Percentiles rank a stretch among this genome's conserved stretches.
phyloP scores from a whole-genome alignment of 768 basidiomycete species.

The Hebeloma cylindrosporum region DNA sequence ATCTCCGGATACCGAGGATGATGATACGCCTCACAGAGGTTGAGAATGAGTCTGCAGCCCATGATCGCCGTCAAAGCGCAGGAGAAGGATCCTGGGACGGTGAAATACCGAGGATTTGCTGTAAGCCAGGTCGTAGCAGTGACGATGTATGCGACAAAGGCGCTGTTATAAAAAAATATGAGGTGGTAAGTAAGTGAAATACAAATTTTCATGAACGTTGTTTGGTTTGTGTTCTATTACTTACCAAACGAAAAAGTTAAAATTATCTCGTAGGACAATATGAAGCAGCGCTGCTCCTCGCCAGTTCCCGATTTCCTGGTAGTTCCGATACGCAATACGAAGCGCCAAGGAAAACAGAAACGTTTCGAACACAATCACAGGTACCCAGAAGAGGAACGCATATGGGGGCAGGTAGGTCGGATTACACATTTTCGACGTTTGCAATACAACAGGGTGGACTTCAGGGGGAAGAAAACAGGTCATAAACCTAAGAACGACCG shows the following conservation, averaged over 20 bases:
- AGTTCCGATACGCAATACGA: constrained; percentile 22
- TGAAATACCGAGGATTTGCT: constrained; percentile 22
- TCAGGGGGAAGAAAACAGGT: background rate
- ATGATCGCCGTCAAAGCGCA: constrained; percentile 26
- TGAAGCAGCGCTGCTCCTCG: constrained; percentile 20
- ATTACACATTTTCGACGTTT: constrained; percentile 11
- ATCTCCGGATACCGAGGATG: constrained; percentile 8
- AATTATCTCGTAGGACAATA: constrained; percentile 28
- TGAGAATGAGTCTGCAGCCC: constrained; percentile 31
- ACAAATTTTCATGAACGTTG: too few species aligned
- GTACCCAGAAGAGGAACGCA: constrained; percentile 28
- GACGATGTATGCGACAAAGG: constrained; percentile 23
- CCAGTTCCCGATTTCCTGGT: constrained; percentile 23
- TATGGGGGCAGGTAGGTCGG: constrained; percentile 22
- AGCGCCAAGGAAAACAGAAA: constrained; percentile 28
- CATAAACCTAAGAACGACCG: too few species aligned
- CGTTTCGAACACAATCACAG: constrained; percentile 29
- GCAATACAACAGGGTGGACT: constrained; percentile 10
- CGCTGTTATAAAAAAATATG: constrained; percentile 17
- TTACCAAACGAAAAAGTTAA: constrained; percentile 28
- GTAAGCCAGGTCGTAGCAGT: constrained; percentile 28
- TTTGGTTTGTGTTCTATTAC: too few species aligned
- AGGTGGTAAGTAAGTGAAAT: background rate
- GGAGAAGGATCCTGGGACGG: constrained; percentile 25
- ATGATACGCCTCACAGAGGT: constrained; percentile 29